A percentile compares a stretch with the other conserved stretches of the same genome.
Conservation (phyloP, 306 rosid species). For the Hippophae tibetana region DNA sequence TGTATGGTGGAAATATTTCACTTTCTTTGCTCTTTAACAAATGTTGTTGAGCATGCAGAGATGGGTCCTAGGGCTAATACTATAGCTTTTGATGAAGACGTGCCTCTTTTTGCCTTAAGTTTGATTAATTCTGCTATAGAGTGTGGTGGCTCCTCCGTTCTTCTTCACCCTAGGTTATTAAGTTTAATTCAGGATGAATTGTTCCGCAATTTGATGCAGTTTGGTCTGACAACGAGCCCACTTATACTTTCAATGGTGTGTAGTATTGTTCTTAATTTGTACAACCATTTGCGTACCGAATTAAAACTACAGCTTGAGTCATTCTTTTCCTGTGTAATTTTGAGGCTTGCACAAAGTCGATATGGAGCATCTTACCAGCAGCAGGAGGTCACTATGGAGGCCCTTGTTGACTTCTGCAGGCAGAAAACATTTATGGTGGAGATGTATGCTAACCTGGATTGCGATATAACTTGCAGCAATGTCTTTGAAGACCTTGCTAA, state of each 20-base stretch:
- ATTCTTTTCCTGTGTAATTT: constrained; percentile 79
- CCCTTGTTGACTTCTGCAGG: constrained; percentile 86
- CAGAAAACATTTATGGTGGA: constrained; percentile 90
- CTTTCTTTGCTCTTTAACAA: constrained; percentile 77
- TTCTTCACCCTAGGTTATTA: constrained; percentile 62
- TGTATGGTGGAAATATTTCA: constrained; percentile 98
- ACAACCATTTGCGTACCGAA: constrained; percentile 72
- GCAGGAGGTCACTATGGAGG: constrained; percentile 95
- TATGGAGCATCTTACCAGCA: constrained; percentile 87
- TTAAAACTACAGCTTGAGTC: constrained; percentile 89
- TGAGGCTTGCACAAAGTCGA: constrained; percentile 84
- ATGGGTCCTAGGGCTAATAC: constrained; percentile 69
- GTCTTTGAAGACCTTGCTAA: constrained; percentile 90
- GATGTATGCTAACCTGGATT: constrained; percentile 88
- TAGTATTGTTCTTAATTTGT: constrained; percentile 73
- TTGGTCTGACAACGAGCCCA: constrained; percentile 54
- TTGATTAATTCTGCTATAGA: constrained; percentile 85
- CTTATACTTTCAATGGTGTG: constrained; percentile 85
- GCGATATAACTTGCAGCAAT: constrained; percentile 92
- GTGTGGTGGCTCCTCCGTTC: constrained; percentile 81
- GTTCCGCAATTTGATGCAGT: constrained; percentile 38
- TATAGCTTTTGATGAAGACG: constrained; percentile 83
- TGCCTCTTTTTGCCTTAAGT: constrained; percentile 84
- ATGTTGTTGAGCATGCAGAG: constrained; percentile 65
- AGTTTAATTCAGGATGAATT: constrained; percentile 45